Percentiles rank a stretch among this genome's conserved stretches.
Evolutionary conservation across 2,329 filamentous ascomycete species (phyloP).

Genomic region (Cercospora sojina): DNA sequence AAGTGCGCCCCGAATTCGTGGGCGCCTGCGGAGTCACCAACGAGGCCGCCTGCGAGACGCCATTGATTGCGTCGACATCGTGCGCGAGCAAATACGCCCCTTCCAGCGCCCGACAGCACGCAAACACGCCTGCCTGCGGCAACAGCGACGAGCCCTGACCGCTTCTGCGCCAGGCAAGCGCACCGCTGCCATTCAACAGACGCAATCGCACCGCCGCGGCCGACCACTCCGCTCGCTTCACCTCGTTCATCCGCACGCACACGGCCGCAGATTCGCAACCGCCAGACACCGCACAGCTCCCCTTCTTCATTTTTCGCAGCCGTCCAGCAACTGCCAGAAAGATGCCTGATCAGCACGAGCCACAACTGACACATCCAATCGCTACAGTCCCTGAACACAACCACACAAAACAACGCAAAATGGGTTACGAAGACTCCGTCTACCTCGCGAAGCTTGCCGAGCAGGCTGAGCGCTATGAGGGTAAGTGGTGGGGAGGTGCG

Average conservation of each 20-base stretch:
- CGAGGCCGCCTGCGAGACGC: background rate
- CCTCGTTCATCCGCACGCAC: background rate
- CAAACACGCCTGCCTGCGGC: background rate
- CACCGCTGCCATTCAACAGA: background rate
- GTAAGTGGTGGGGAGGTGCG: constrained; percentile 50
- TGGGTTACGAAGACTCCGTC: constrained; percentile 99
- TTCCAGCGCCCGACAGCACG: background rate
- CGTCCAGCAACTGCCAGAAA: background rate
- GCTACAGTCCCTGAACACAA: constrained; percentile 9
- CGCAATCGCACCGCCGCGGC: background rate
- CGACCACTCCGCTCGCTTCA: background rate
- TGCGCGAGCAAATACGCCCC: background rate
- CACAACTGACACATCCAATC: constrained; percentile 5
- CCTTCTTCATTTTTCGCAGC: constrained; percentile 6
- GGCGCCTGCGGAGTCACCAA: background rate
- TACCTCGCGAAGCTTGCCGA: constrained; percentile 99
- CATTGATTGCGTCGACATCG: background rate
- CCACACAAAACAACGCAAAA: constrained; percentile 47
- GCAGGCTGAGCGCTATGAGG: constrained; percentile 99
- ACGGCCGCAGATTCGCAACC: background rate
- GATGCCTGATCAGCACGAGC: constrained; percentile 3
- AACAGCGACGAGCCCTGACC: constrained; percentile 4
- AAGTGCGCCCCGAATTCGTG: constrained; percentile 1
- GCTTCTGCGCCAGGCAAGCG: constrained; percentile 7
- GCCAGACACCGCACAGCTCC: background rate